phyloP scores from a whole-genome alignment of 345 rosid species.

The Pseudoturritis turrita region DNA sequence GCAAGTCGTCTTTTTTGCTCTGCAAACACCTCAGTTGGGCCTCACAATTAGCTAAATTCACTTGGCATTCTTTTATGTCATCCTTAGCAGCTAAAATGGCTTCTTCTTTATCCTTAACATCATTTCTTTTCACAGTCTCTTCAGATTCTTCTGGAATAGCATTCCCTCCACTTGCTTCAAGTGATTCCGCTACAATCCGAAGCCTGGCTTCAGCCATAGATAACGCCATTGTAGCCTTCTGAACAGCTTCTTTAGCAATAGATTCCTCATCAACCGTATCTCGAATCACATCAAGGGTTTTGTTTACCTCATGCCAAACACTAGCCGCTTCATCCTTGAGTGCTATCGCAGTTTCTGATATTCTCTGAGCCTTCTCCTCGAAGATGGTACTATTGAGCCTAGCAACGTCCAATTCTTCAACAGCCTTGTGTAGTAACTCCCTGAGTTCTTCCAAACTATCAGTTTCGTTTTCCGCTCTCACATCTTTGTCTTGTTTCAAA shows the following conservation, averaged over 20 bases:
- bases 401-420: conserved; percentile 72
- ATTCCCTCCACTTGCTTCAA: conserved; percentile 36
- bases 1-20: conserved; percentile 62
- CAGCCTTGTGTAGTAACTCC: conserved; percentile 55
- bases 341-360: conserved; percentile 82
- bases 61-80: conserved; percentile 58
- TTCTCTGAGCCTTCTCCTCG: conserved; percentile 84
- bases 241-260: conserved; percentile 67
- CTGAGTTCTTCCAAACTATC: conserved; percentile 55
- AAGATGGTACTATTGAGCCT: conserved; percentile 66
- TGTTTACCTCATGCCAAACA: conserved; percentile 64
- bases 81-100: conserved; percentile 49
- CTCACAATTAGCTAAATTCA: conserved; percentile 46
- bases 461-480: conserved; percentile 31
- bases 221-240: conserved; percentile 72
- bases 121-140: conserved; percentile 32
- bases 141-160: conserved; percentile 30
- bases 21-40: conserved; percentile 54
- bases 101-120: conserved; percentile 33
- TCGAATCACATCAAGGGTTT: conserved; percentile 49
- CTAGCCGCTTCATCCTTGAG: conserved; percentile 67
- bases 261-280: conserved; percentile 60
- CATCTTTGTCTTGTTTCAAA: conserved; percentile 36
- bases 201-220: conserved; percentile 88
- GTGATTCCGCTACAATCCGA: conserved; percentile 56